Conservation (phyloP, 176 grass and related monocot genomes). For the Rhynchospora breviuscula region DNA sequence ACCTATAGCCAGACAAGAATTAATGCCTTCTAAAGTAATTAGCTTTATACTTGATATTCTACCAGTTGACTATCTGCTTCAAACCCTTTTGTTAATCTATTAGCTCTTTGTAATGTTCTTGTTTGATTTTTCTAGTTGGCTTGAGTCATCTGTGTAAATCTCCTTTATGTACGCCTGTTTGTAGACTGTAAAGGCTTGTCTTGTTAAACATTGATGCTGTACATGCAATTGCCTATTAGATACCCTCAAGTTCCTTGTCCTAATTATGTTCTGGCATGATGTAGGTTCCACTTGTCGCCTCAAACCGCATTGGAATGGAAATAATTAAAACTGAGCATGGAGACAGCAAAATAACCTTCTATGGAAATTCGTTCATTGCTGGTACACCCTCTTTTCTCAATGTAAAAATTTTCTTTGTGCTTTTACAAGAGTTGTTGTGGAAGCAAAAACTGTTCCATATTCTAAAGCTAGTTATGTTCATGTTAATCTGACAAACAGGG, state of each 20-base stretch:
- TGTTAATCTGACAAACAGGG: slow-evolving; percentile 26
- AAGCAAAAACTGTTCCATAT: neutral
- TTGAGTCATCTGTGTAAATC: neutral
- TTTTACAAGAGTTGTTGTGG: neutral
- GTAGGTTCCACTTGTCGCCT: slow-evolving; percentile 87
- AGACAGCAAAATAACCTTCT: slow-evolving; percentile 66
- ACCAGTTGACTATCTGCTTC: neutral
- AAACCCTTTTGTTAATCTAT: neutral
- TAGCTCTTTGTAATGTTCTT: neutral
- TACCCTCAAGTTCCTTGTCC: neutral
- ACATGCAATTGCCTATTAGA: neutral
- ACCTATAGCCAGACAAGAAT: neutral
- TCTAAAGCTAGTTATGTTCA: slow-evolving; percentile 9
- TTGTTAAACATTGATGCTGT: neutral
- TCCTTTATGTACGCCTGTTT: neutral
- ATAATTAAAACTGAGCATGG: slow-evolving; percentile 88
- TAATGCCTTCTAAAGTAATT: neutral
- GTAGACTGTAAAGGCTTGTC: neutral
- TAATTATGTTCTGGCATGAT: slow-evolving; percentile 14
- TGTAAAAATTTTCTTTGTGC: neutral
- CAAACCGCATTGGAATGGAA: slow-evolving; percentile 81
- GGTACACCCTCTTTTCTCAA: slow-evolving; percentile 33
- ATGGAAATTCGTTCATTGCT: slow-evolving; percentile 84
- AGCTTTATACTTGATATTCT: neutral
- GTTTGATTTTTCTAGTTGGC: neutral